phyloP scores from a whole-genome alignment of 2,329 filamentous ascomycete genomes.

The Penicillium janthinellum region DNA sequence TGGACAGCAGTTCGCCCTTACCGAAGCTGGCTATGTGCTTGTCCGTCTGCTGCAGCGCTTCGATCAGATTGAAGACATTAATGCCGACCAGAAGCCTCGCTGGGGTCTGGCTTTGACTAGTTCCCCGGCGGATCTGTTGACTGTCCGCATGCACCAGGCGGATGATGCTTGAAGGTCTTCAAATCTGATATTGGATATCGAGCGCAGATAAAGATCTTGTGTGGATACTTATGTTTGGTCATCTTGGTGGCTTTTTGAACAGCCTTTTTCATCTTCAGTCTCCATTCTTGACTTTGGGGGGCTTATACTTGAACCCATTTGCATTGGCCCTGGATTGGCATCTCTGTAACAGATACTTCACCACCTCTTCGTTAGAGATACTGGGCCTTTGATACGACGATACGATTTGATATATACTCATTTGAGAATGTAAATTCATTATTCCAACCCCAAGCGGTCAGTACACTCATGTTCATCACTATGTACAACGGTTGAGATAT shows the following conservation, averaged over 20 bases:
- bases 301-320: background rate
- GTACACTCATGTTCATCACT: too few relatives aligned
- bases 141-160: slow-evolving; percentile 35
- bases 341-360: background rate
- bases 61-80: slow-evolving; percentile 56
- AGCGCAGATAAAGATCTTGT: background rate
- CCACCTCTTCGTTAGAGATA: too few relatives aligned
- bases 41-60: slow-evolving; percentile 73
- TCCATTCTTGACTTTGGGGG: background rate
- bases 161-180: slow-evolving; percentile 15
- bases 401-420: background rate
- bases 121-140: slow-evolving; percentile 32
- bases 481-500: too few relatives aligned
- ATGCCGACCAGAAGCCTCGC: slow-evolving; percentile 21
- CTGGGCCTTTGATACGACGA: background rate
- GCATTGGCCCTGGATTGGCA: background rate
- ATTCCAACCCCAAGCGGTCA: too few relatives aligned
- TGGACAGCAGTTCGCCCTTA: slow-evolving; percentile 79
- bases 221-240: background rate
- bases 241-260: background rate
- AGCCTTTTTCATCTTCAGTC: background rate
- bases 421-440: too few relatives aligned
- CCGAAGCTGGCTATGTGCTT: slow-evolving; percentile 68
- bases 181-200: background rate
- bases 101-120: slow-evolving; percentile 30